Evolutionary conservation across 2,329 filamentous ascomycete species (phyloP), one percentile per base, ranked within the genome.

Genomic region (Endocalyx cinctus): DNA sequence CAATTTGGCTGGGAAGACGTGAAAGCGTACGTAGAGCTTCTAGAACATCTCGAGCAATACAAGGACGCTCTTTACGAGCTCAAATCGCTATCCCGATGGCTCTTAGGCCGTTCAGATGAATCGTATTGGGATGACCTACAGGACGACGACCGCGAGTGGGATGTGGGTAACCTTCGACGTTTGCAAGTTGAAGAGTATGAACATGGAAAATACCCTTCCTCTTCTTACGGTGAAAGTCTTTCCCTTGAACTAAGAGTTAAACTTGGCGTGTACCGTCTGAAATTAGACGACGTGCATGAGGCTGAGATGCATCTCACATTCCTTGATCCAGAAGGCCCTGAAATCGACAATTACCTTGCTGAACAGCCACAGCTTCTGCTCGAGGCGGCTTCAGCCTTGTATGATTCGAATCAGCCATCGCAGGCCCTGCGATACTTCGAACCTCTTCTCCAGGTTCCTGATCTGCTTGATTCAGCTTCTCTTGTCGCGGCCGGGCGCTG

Each of bases 61-160:
- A 60, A 69, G 5, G 71, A 81, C 43, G 88, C 84, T 3, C 72
- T 94, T 3, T 59, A 60, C 17, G 76, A 82, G 41, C 67, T 94
- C 10, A 92, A 85, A 54, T 69, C 69, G 3, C 60, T 95, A 12
- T 77, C 84, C 15, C 73, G 94, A 36, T 95, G 88, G 87, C 69
- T 95, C 34, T 68, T 95, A 25, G 85, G 86, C 7, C 79, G 92
- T 30, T 66, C 71, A 22, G 66, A 74, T 5, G 89, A 98, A 55
- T 59, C 52, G 1, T 87, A 79, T 50, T 98, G 92, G 92, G 83
- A 94, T 37, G 55, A 70, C 7, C 70, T 74, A 43, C 66, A 73
- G 18, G 68, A 76, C 5, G 87, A 96, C 54, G 88, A 95, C 56
- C 74, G 88, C 36, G 92, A 98, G 61, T 98, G 88, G 78, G 92